Evolutionary conservation across 257 asterid species (phyloP), one percentile per base, ranked within the genome.

Genomic region (Penstemon davidsonii): DNA sequence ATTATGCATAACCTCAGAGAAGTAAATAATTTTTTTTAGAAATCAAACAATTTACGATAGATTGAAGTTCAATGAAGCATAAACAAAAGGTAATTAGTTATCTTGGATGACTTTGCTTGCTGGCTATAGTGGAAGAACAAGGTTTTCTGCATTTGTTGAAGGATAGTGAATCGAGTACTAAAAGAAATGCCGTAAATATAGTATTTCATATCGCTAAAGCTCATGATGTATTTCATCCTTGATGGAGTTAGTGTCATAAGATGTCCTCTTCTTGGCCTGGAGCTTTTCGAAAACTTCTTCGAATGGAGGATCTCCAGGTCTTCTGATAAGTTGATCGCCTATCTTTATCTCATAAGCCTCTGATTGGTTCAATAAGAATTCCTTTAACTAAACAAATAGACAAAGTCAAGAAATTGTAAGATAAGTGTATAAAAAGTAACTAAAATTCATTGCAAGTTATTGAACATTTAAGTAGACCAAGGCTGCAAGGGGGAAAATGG

Each of bases 291-390:
- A 72, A 53, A 85, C 86, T 71, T 87, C 84, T 15, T 90, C 97
- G n/a, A 88, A 87, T 13, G 97, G 79, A 72, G 95, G 89, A 73
- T 93, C 99, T 12, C 99, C 99, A 0, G 80, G 82, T 69, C 97
- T 79, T 77, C 96, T 78, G 65, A 72, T 85, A 43, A 87, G 73
- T 73, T 88, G 96, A 69, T 90, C 97, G 11, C 96, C 96, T 37
- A 93, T 72, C 76, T 93, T 93, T 11, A 93, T 76, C 84, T 93
- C 99, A 42, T 93, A 93, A 46, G 97, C 97, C 62, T 93, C 99
- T 5, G 84, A 68, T 72, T 90, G 96, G 72, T 81, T 80, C 77
- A 93, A 75, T 55, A 93, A 41, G 80, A 86, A 93, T 33, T 85
- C 96, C 75, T 83, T 81, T 71, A 93, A 79, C 99, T 93, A 79